A percentile compares a stretch with the other conserved stretches of the same genome.
phyloP scores from a whole-genome alignment of 2,329 filamentous ascomycete genomes.

The Metarhizium guizhouense region DNA sequence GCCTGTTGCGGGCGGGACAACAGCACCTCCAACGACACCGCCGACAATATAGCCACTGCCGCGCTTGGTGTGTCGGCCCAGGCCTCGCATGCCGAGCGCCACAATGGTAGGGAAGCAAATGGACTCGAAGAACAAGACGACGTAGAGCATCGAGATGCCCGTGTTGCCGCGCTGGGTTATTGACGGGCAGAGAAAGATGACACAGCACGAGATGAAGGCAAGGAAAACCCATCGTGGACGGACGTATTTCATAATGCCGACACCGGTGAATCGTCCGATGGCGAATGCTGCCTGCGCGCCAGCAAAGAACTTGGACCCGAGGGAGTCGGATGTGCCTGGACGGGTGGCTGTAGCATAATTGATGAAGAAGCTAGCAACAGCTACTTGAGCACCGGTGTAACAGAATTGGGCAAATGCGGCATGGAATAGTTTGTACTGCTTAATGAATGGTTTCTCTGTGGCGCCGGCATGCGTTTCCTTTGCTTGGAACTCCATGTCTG shows the following conservation, averaged over 20 bases:
- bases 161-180: constrained; percentile 36
- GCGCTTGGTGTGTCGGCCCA: constrained; percentile 69
- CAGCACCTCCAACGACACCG: constrained; percentile 64
- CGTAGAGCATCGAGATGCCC: constrained; percentile 53
- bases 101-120: constrained; percentile 79
- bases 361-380: constrained; percentile 61
- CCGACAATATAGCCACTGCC: constrained; percentile 62
- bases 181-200: constrained; percentile 50
- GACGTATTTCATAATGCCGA: constrained; percentile 56
- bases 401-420: constrained; percentile 70
- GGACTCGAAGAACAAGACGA: constrained; percentile 70
- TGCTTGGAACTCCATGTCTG: constrained; percentile 55
- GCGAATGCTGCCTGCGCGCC: constrained; percentile 68
- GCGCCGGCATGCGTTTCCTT: constrained; percentile 40
- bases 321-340: constrained; percentile 36
- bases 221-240: constrained; percentile 61
- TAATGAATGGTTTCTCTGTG: constrained; percentile 53
- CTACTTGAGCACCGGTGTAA: constrained; percentile 66
- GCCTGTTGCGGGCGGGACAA: constrained; percentile 64
- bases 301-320: constrained; percentile 59
- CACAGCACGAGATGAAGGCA: constrained; percentile 52
- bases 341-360: constrained; percentile 61
- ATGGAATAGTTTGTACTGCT: constrained; percentile 69
- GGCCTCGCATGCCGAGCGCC: constrained; percentile 64
- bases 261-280: constrained; percentile 61